Conservation (phyloP, 805 yeast genomes). For the Kazachstania taianensis region DNA sequence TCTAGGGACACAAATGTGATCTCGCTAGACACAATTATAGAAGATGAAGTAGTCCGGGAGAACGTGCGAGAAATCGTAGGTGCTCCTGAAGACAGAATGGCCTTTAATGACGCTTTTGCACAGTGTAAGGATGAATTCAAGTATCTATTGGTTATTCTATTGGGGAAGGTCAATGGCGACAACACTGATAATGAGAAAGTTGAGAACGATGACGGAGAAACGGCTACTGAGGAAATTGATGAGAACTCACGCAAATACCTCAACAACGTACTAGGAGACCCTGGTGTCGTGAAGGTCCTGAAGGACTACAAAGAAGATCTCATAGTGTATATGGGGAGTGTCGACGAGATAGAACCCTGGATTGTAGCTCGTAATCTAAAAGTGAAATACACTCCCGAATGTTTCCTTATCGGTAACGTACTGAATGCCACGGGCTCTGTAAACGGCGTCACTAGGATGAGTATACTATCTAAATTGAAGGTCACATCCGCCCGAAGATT, state of each 20-base stretch:
- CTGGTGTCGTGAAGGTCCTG: conserved; percentile 32
- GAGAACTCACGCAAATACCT: conserved; percentile 33
- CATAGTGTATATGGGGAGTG: conserved; percentile 57
- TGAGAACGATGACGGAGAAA: background rate
- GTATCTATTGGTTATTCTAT: conserved; percentile 45
- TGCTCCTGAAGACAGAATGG: conserved; percentile 12
- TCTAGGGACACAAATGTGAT: conserved; percentile 9
- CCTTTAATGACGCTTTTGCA: conserved; percentile 36
- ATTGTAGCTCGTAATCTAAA: conserved; percentile 50
- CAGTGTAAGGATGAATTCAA: conserved; percentile 33
- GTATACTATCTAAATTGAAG: conserved; percentile 26
- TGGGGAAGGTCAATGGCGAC: conserved; percentile 29
- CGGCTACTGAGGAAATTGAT: conserved; percentile 9
- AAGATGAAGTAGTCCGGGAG: conserved; percentile 5
- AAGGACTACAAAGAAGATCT: conserved; percentile 32
- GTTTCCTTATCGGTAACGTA: conserved; percentile 44
- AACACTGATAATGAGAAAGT: conserved; percentile 1
- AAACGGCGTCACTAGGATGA: conserved; percentile 27
- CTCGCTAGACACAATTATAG: conserved; percentile 6
- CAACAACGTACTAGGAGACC: conserved; percentile 37
- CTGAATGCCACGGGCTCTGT: conserved; percentile 34
- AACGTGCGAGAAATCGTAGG: conserved; percentile 6
- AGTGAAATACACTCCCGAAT: conserved; percentile 45
- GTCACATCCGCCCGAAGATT: conserved; percentile 26
- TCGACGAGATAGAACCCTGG: conserved; percentile 53